phyloP scores from a whole-genome alignment of 306 rosid genomes.

The Ochetophila trinervis region DNA sequence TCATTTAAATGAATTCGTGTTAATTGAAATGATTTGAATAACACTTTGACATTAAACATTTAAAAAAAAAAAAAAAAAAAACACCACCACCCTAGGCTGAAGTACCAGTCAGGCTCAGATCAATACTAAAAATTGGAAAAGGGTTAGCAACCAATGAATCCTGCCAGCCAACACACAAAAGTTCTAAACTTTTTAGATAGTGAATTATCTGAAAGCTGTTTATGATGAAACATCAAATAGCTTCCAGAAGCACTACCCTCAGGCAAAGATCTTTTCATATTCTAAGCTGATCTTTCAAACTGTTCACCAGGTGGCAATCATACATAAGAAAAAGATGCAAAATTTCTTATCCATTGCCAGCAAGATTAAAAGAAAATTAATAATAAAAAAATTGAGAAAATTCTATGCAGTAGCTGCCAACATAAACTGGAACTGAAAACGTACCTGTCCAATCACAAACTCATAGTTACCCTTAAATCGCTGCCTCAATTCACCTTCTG shows the following conservation, averaged over 20 bases:
- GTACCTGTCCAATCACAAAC: conserved; percentile 83
- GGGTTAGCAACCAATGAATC: no score
- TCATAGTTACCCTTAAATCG: conserved; percentile 81
- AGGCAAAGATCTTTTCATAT: background rate
- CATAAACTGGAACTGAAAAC: conserved; percentile 26
- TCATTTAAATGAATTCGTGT: no score
- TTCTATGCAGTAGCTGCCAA: no score
- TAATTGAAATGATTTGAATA: no score
- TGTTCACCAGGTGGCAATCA: background rate
- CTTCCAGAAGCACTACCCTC: background rate
- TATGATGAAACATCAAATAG: background rate
- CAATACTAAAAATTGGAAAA: no score
- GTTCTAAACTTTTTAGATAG: no score
- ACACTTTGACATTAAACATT: no score
- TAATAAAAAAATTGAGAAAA: background rate
- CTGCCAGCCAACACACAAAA: no score
- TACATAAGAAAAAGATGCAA: background rate
- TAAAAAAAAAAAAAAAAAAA: no score
- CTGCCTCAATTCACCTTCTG: conserved; percentile 67
- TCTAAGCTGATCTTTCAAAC: background rate
- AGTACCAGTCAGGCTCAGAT: no score
- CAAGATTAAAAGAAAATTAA: no score
- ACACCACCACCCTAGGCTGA: no score
- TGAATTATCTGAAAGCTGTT: background rate
- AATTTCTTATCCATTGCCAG: background rate